These are phyloP conservation scores for Acer negundo DNA, from an alignment of 345 rosid genomes.

Conservation along the genomic window DNA sequence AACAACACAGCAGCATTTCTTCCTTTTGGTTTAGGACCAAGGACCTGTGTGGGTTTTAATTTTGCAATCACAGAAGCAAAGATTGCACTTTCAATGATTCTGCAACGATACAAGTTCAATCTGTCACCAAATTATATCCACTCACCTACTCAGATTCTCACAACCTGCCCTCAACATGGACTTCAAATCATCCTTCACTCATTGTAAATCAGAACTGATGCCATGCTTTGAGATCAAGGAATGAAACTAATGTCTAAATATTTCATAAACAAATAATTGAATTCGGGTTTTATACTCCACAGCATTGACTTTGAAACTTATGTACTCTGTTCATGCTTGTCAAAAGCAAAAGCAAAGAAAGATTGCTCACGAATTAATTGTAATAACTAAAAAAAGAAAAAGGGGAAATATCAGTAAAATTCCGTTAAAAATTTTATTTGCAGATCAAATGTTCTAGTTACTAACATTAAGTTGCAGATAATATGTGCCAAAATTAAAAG, in stretches of 20 bases:
- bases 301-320: background rate
- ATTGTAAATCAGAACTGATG: background rate
- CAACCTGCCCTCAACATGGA: conserved; percentile 31
- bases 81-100: conserved; percentile 41
- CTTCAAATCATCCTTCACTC: conserved; percentile 32
- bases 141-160: conserved; percentile 18
- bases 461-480: no score
- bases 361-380: no score
- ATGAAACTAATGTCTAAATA: no score
- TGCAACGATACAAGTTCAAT: conserved; percentile 31
- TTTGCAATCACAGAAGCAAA: conserved; percentile 35
- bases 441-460: no score
- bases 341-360: no score
- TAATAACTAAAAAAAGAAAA: no score
- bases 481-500: no score
- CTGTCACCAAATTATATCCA: conserved; percentile 40
- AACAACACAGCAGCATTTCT: conserved; percentile 20
- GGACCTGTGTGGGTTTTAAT: conserved; percentile 34
- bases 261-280: background rate
- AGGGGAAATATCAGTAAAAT: no score
- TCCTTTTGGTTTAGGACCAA: conserved; percentile 40
- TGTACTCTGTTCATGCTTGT: background rate
- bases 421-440: no score
- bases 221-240: background rate
- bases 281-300: no score